These are phyloP conservation scores for Cardiosporidium cionae DNA, from an alignment of 169 alveolate species.

Conservation along the genomic window DNA sequence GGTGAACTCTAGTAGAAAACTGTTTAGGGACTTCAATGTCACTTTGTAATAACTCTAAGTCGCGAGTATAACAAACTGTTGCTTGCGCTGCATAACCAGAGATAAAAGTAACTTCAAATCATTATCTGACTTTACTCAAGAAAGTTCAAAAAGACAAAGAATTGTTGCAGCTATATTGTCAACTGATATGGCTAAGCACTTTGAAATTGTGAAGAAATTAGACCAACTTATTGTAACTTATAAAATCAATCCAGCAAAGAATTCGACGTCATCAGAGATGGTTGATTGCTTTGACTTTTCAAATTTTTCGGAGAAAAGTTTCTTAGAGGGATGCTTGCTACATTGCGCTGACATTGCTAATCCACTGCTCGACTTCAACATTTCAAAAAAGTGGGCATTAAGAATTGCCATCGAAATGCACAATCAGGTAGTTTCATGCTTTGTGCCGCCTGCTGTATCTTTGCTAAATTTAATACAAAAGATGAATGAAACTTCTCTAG, in stretches of 20 bases:
- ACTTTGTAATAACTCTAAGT: neutral
- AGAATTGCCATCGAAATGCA: slow-evolving; percentile 25
- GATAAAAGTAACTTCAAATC: neutral
- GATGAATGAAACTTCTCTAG: too few species aligned
- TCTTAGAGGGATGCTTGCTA: slow-evolving; percentile 8
- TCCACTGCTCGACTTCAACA: slow-evolving; percentile 20
- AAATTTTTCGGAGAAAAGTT: too few species aligned
- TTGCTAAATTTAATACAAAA: too few species aligned
- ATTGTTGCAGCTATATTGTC: slow-evolving; percentile 22
- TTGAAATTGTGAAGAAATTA: slow-evolving; percentile 20
- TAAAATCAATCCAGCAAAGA: neutral
- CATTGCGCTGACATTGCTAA: slow-evolving; percentile 36
- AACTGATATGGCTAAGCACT: slow-evolving; percentile 39
- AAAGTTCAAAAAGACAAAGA: neutral
- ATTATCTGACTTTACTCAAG: neutral
- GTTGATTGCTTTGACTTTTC: too few species aligned
- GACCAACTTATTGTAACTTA: neutral
- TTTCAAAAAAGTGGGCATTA: slow-evolving; percentile 31
- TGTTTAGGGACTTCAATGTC: neutral
- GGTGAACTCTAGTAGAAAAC: neutral
- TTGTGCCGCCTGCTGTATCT: too few species aligned
- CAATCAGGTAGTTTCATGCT: slow-evolving; percentile 17
- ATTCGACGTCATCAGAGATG: too few species aligned
- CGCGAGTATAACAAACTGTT: too few species aligned
- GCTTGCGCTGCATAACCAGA: too few species aligned